Conservation (phyloP, 2,329 filamentous ascomycete species). For the Colletotrichum caudatum region DNA sequence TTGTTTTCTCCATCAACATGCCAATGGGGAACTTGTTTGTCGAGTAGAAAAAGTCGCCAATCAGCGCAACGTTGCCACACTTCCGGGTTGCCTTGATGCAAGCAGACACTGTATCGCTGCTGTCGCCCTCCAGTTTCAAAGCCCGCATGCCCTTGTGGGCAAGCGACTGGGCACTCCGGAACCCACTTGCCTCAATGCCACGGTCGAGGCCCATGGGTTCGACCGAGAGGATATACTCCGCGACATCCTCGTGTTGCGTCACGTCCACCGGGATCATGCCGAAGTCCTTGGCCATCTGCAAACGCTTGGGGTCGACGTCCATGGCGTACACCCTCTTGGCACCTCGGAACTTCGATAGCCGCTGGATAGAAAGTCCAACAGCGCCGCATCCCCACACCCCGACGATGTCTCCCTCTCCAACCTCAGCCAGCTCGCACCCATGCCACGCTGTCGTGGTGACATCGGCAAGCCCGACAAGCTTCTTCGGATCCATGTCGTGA, state of each 20-base stretch:
- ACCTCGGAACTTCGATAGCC: constrained; percentile 47
- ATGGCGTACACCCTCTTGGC: constrained; percentile 50
- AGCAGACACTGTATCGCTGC: constrained; percentile 46
- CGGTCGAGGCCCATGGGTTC: constrained; percentile 47
- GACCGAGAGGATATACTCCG: constrained; percentile 48
- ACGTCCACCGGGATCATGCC: constrained; percentile 49
- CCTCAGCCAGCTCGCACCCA: constrained; percentile 49
- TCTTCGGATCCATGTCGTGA: constrained; percentile 45
- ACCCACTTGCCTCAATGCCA: constrained; percentile 49
- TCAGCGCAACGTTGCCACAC: constrained; percentile 47
- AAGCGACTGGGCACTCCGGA: constrained; percentile 44
- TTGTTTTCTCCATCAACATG: constrained; percentile 50
- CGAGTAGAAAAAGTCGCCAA: constrained; percentile 48
- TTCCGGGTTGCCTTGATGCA: constrained; percentile 49
- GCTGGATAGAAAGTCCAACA: constrained; percentile 46
- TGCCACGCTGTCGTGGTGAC: constrained; percentile 49
- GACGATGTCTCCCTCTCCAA: constrained; percentile 45
- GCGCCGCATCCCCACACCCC: constrained; percentile 12
- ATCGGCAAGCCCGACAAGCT: constrained; percentile 48
- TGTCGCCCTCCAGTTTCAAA: constrained; percentile 46
- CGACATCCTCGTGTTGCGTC: constrained; percentile 44
- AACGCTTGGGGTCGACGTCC: constrained; percentile 48
- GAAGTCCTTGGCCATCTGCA: constrained; percentile 45
- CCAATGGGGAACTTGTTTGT: constrained; percentile 49
- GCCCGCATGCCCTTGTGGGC: constrained; percentile 34